A percentile compares a stretch with the other conserved stretches of the same genome.
Conservation (phyloP, 2,329 filamentous ascomycete species). For the Blumeriella jaapii region DNA sequence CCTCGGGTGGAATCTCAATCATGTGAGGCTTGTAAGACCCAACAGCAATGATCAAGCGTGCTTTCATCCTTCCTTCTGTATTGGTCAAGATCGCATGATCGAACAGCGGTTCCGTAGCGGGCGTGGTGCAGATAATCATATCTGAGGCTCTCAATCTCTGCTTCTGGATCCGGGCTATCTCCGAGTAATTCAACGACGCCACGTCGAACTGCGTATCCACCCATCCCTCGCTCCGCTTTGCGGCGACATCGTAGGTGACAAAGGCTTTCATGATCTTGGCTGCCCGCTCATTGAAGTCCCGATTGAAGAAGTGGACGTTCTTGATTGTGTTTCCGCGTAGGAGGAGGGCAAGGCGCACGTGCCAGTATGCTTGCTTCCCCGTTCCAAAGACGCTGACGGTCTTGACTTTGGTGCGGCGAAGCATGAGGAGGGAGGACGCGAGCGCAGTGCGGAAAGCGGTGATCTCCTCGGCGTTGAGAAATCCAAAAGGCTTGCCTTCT, state of each 20-base stretch:
- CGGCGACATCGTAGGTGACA: slow-evolving; percentile 31
- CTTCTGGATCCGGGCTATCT: slow-evolving; percentile 52
- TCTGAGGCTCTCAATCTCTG: slow-evolving; percentile 62
- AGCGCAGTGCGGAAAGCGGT: slow-evolving; percentile 75
- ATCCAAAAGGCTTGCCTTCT: slow-evolving; percentile 49
- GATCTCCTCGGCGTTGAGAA: slow-evolving; percentile 62
- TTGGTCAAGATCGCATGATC: slow-evolving; percentile 61
- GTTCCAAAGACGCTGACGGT: slow-evolving; percentile 77
- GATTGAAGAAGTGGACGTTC: slow-evolving; percentile 74
- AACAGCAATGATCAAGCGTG: slow-evolving; percentile 60
- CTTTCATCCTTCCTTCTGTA: slow-evolving; percentile 56
- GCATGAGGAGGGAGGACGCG: slow-evolving; percentile 54
- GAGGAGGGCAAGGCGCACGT: slow-evolving; percentile 72
- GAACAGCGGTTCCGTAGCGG: slow-evolving; percentile 63
- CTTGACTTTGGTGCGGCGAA: slow-evolving; percentile 55
- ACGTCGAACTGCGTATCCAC: slow-evolving; percentile 53
- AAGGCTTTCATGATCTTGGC: slow-evolving; percentile 39
- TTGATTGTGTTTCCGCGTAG: slow-evolving; percentile 60
- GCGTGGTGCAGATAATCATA: slow-evolving; percentile 83
- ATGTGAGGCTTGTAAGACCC: slow-evolving; percentile 62
- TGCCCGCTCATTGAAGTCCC: slow-evolving; percentile 50
- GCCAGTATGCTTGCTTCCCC: slow-evolving; percentile 90
- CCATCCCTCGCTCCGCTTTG: slow-evolving; percentile 50
- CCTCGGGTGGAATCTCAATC: slow-evolving; percentile 70
- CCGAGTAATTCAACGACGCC: slow-evolving; percentile 59